phyloP scores from a whole-genome alignment of 1,284 basidiomycete genomes.

The Peniophora sp. region DNA sequence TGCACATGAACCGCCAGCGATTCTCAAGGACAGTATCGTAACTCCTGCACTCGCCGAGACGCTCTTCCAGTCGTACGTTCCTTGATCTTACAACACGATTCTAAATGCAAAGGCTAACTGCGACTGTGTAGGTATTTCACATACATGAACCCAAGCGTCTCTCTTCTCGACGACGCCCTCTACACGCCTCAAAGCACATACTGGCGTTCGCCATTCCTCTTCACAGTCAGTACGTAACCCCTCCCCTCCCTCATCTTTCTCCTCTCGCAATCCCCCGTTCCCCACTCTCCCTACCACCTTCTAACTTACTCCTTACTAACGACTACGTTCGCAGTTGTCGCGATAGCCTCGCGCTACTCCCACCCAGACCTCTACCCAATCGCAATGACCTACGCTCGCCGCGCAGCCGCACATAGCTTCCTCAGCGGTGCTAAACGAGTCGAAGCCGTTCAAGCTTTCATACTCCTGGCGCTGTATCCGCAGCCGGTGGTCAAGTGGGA shows the following conservation, averaged over 20 bases:
- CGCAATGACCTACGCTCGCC: slow-evolving; percentile 64
- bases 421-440: slow-evolving; percentile 69
- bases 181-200: slow-evolving; percentile 71
- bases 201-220: slow-evolving; percentile 71
- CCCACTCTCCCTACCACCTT: no score
- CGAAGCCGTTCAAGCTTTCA: slow-evolving; percentile 67
- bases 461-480: slow-evolving; percentile 67
- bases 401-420: slow-evolving; percentile 64
- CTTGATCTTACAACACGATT: background rate
- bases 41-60: slow-evolving; percentile 65
- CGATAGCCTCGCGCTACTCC: slow-evolving; percentile 69
- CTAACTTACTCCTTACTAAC: no score
- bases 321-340: slow-evolving; percentile 51
- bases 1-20: slow-evolving; percentile 53
- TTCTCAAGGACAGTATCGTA: slow-evolving; percentile 64
- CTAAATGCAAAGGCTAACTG: slow-evolving; percentile 2
- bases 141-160: slow-evolving; percentile 67
- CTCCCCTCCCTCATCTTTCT: background rate
- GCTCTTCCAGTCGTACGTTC: slow-evolving; percentile 68
- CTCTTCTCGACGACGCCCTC: slow-evolving; percentile 64
- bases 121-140: slow-evolving; percentile 53
- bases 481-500: slow-evolving; percentile 69
- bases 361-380: slow-evolving; percentile 60
- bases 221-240: slow-evolving; percentile 65
- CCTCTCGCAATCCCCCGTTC: background rate